Conservation (phyloP, 768 basidiomycete species). For the Boletus fagicola region DNA sequence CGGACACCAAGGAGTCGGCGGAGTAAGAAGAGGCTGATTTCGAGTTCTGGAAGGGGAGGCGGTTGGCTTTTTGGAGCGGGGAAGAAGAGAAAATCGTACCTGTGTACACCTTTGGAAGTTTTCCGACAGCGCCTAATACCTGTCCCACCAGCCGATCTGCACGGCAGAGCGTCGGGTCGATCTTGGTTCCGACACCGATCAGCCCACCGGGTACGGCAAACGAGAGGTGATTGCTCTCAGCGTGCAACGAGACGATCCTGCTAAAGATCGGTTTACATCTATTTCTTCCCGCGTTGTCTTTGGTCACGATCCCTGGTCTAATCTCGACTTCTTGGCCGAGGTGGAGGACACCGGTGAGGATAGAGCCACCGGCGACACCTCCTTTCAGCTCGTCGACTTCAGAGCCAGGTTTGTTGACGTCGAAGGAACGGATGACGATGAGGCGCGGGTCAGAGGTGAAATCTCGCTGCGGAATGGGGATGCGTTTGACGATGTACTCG, state of each 20-base stretch:
- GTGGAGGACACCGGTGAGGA: constrained; percentile 86
- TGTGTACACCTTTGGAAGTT: constrained; percentile 90
- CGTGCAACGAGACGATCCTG: constrained; percentile 85
- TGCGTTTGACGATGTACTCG: constrained; percentile 96
- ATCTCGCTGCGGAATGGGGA: constrained; percentile 92
- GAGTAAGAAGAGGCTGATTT: constrained; percentile 92
- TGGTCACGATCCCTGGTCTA: constrained; percentile 94
- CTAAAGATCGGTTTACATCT: constrained; percentile 94
- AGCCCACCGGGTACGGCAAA: constrained; percentile 97
- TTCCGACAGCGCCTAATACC: constrained; percentile 92
- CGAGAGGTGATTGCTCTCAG: constrained; percentile 90
- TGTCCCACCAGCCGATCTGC: constrained; percentile 97
- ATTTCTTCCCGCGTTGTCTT: constrained; percentile 86
- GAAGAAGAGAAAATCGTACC: constrained; percentile 39
- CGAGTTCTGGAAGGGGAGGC: constrained; percentile 58
- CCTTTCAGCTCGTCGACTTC: constrained; percentile 97
- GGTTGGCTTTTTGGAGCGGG: no score
- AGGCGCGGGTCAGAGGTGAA: constrained; percentile 89
- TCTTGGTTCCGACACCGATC: constrained; percentile 97
- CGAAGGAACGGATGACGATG: constrained; percentile 98
- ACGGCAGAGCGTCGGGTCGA: constrained; percentile 94
- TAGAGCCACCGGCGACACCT: constrained; percentile 96
- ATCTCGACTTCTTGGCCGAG: constrained; percentile 96
- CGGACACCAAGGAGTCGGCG: constrained; percentile 96
- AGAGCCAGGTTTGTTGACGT: constrained; percentile 98